Conservation (phyloP, 1,139 yeast species). For the Geotrichum candidum region DNA sequence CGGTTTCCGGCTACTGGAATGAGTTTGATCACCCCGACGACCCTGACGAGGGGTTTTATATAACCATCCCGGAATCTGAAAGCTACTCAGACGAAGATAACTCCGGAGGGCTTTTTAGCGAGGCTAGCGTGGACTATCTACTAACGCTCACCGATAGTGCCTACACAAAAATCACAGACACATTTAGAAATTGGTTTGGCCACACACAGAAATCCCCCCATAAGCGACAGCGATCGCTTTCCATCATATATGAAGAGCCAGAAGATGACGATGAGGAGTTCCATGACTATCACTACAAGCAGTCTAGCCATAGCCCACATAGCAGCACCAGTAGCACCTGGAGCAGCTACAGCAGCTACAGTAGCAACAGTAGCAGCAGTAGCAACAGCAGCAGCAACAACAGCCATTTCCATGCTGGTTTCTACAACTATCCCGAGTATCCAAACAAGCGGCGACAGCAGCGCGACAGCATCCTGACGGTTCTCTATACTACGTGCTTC, state of each 20-base stretch:
- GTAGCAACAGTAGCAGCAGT: background rate
- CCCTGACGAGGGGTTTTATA: conserved; percentile 35
- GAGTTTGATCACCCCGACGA: conserved; percentile 64
- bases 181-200: background rate
- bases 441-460: conserved; percentile 21
- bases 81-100: conserved; percentile 23
- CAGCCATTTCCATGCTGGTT: background rate
- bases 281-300: conserved; percentile 13
- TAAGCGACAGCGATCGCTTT: conserved; percentile 6
- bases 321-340: background rate
- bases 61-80: conserved; percentile 28
- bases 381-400: background rate
- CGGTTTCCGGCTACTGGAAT: conserved; percentile 48
- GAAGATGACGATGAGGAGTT: conserved; percentile 20
- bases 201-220: background rate
- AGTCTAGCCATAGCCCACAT: background rate
- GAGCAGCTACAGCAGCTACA: background rate
- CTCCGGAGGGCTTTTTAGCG: conserved; percentile 30
- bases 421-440: background rate
- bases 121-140: conserved; percentile 35
- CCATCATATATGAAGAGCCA: conserved; percentile 14
- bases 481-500: conserved; percentile 41
- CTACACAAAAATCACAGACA: conserved; percentile 19
- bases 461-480: conserved; percentile 45
- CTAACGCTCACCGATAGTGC: conserved; percentile 27